Evolutionary conservation across 106 monocot species (phyloP).

Genomic region (Acorus gramineus): DNA sequence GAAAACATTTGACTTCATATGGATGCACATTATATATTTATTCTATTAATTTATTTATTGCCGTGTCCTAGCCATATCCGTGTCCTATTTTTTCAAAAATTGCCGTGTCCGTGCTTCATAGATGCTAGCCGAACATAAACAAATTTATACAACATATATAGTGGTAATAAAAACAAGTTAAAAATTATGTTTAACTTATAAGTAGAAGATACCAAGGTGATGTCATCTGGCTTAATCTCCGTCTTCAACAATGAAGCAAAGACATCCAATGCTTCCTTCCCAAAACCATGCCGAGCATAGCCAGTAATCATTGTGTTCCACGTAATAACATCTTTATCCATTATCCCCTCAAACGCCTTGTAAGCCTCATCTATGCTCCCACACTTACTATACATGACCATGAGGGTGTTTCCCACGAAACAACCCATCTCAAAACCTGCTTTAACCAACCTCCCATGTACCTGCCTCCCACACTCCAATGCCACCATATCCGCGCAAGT

Average conservation of each 20-base stretch:
- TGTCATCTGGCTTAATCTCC: constrained; percentile 35
- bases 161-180: too few species aligned
- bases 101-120: too few species aligned
- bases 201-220: constrained; percentile 41
- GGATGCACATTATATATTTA: too few species aligned
- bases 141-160: too few species aligned
- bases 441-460: constrained; percentile 60
- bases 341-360: constrained; percentile 34
- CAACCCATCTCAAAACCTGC: constrained; percentile 58
- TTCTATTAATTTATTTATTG: too few species aligned
- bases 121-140: too few species aligned
- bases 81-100: too few species aligned
- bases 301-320: constrained; percentile 81
- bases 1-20: too few species aligned
- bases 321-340: constrained; percentile 52
- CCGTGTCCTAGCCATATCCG: too few species aligned
- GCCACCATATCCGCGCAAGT: constrained; percentile 58
- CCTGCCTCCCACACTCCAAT: constrained; percentile 55
- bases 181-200: not conserved
- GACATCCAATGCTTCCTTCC: constrained; percentile 37
- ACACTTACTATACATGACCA: constrained; percentile 67
- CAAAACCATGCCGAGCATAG: constrained; percentile 64
- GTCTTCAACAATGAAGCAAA: constrained; percentile 45
- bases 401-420: constrained; percentile 70
- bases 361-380: constrained; percentile 60